phyloP scores from a whole-genome alignment of 495 filamentous ascomycete species.

The Penicillium cosmopolitanum region DNA sequence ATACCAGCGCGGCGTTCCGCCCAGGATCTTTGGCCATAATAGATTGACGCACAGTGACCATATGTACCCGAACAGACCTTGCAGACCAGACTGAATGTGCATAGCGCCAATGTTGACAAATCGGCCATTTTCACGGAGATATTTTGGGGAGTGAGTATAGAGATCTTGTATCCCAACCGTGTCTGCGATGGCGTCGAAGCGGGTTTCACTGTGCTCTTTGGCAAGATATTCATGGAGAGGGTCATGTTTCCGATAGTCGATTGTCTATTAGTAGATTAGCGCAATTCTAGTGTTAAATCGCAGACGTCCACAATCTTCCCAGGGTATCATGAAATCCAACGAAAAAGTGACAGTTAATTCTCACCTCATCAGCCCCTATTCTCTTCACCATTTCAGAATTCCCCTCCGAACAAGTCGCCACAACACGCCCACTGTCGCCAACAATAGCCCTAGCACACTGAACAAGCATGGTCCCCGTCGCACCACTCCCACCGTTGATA shows the following conservation, averaged over 20 bases:
- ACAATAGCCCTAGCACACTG: neutral
- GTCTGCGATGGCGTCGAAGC: slow-evolving; percentile 4
- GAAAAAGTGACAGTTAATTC: neutral
- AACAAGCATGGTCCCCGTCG: neutral
- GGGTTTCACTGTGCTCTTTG: slow-evolving; percentile 1
- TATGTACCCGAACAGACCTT: neutral
- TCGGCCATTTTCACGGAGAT: neutral
- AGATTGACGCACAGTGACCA: neutral
- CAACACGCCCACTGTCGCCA: neutral
- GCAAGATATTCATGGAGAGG: slow-evolving; percentile 1
- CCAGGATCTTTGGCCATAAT: neutral
- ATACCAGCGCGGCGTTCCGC: slow-evolving; percentile 1
- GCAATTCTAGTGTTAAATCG: too few species aligned
- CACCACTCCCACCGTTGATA: neutral
- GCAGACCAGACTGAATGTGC: neutral
- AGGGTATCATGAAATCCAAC: too few species aligned
- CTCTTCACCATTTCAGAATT: neutral
- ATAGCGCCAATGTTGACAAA: slow-evolving; percentile 10
- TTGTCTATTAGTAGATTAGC: neutral
- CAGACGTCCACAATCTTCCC: too few species aligned
- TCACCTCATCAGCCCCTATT: slow-evolving; percentile 3
- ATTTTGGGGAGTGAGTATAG: neutral
- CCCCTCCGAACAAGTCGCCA: neutral
- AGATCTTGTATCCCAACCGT: slow-evolving; percentile 4
- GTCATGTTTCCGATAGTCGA: neutral